Conservation (phyloP, 306 rosid genomes). For the Cucurbita maxima region DNA sequence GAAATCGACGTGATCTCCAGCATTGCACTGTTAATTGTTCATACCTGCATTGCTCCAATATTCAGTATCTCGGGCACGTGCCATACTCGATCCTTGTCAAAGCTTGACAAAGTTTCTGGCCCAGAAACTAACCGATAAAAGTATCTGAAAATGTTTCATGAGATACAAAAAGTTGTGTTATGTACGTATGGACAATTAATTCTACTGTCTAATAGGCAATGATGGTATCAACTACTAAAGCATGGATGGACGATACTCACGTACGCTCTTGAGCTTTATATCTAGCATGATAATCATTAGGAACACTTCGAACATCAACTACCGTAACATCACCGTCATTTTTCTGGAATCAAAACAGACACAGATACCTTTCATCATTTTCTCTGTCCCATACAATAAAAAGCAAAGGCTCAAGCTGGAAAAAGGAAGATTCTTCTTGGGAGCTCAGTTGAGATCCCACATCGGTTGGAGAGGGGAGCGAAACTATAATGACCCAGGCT, state of each 20-base stretch:
- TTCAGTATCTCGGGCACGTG: slow-evolving; percentile 65
- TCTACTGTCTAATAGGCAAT: not conserved
- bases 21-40: not conserved
- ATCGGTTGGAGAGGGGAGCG: no score
- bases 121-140: slow-evolving; percentile 77
- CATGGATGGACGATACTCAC: slow-evolving; percentile 35
- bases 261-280: slow-evolving; percentile 83
- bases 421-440: not conserved
- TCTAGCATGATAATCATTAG: slow-evolving; percentile 79
- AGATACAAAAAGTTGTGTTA: not conserved
- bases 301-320: slow-evolving; percentile 59
- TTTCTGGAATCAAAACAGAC: slow-evolving; percentile 35
- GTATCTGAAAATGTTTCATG: slow-evolving; percentile 33
- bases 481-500: no score
- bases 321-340: slow-evolving; percentile 61
- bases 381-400: not conserved
- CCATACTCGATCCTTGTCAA: slow-evolving; percentile 85
- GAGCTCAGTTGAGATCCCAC: not conserved
- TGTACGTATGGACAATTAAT: not conserved
- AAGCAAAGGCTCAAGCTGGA: not conserved
- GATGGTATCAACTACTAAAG: not conserved
- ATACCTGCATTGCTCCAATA: slow-evolving; percentile 72
- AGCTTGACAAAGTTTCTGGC: slow-evolving; percentile 59
- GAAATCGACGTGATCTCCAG: not conserved
- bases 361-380: slow-evolving; percentile 8